These are phyloP conservation scores for Cyclaneusma minus DNA, from an alignment of 2,329 filamentous ascomycete genomes.

Conservation along the genomic window DNA sequence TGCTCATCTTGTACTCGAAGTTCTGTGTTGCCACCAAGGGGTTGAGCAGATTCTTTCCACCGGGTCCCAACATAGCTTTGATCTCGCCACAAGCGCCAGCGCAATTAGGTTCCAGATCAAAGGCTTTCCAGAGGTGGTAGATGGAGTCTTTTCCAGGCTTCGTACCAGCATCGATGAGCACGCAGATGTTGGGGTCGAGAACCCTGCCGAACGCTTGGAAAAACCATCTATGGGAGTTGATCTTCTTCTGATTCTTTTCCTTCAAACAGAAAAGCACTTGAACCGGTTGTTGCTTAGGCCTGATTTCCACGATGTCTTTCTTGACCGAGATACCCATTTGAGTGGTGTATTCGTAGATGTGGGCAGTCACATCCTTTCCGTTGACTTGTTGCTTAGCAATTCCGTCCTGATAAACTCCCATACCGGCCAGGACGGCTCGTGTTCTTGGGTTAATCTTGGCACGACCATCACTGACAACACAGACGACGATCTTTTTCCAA, in stretches of 20 bases:
- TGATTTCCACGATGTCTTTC: constrained; percentile 72
- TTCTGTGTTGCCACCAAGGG: constrained; percentile 93
- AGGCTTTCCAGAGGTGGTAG: constrained; percentile 97
- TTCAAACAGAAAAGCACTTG: constrained; percentile 97
- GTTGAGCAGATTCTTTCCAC: constrained; percentile 78
- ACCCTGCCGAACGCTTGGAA: constrained; percentile 93
- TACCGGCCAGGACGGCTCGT: constrained; percentile 72
- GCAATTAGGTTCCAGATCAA: constrained; percentile 95
- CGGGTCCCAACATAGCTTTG: constrained; percentile 84
- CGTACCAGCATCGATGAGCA: constrained; percentile 89
- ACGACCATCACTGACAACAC: constrained; percentile 91
- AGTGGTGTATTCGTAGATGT: constrained; percentile 92
- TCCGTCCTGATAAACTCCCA: constrained; percentile 96
- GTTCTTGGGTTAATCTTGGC: constrained; percentile 92
- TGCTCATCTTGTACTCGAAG: constrained; percentile 99
- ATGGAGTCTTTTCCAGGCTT: constrained; percentile 88
- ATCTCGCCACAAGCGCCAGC: constrained; percentile 96
- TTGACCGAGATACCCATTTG: constrained; percentile 81
- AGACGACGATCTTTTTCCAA: constrained; percentile 99
- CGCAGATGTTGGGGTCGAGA: constrained; percentile 89
- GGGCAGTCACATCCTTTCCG: constrained; percentile 85
- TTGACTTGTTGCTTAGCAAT: constrained; percentile 98
- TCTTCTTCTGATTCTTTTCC: constrained; percentile 99
- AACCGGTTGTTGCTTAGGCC: constrained; percentile 75
- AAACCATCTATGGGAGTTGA: constrained; percentile 99